phyloP scores from a whole-genome alignment of 1,139 yeast species.

The Zygoascus meyerae region DNA sequence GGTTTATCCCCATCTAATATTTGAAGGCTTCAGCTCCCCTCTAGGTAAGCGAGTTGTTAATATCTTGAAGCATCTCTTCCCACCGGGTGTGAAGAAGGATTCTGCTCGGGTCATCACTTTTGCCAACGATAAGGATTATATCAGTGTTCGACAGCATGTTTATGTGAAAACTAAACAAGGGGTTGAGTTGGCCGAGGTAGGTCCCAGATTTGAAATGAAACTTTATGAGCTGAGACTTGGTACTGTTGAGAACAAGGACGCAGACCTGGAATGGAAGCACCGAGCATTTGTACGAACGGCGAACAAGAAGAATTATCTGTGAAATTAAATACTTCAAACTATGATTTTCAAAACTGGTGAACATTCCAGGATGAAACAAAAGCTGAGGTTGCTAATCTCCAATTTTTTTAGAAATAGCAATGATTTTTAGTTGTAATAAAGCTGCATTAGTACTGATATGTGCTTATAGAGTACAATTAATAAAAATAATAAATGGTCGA shows the following conservation, averaged over 20 bases:
- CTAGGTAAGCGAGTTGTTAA: slow-evolving; percentile 80
- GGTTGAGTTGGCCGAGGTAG: slow-evolving; percentile 91
- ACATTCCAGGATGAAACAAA: too few relatives aligned
- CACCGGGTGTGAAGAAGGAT: slow-evolving; percentile 94
- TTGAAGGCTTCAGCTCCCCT: slow-evolving; percentile 81
- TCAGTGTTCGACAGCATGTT: slow-evolving; percentile 91
- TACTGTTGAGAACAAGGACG: slow-evolving; percentile 89
- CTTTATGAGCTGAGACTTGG: slow-evolving; percentile 84
- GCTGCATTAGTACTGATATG: too few relatives aligned
- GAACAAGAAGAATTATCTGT: slow-evolving; percentile 81
- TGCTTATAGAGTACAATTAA: background rate
- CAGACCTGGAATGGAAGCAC: slow-evolving; percentile 96
- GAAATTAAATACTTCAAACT: slow-evolving; percentile 6
- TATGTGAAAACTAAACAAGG: slow-evolving; percentile 80
- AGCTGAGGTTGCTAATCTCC: too few relatives aligned
- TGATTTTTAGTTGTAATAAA: too few relatives aligned
- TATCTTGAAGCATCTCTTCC: slow-evolving; percentile 81
- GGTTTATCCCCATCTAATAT: slow-evolving; percentile 87
- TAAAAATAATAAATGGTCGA: background rate
- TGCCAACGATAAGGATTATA: slow-evolving; percentile 84
- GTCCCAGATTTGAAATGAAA: slow-evolving; percentile 98
- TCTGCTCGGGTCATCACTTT: slow-evolving; percentile 86
- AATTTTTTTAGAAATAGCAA: too few relatives aligned
- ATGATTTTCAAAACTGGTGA: too few relatives aligned
- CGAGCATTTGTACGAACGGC: slow-evolving; percentile 93